These are phyloP conservation scores for Dendryphion nanum DNA, from an alignment of 2,329 filamentous ascomycete genomes.

Conservation along the genomic window DNA sequence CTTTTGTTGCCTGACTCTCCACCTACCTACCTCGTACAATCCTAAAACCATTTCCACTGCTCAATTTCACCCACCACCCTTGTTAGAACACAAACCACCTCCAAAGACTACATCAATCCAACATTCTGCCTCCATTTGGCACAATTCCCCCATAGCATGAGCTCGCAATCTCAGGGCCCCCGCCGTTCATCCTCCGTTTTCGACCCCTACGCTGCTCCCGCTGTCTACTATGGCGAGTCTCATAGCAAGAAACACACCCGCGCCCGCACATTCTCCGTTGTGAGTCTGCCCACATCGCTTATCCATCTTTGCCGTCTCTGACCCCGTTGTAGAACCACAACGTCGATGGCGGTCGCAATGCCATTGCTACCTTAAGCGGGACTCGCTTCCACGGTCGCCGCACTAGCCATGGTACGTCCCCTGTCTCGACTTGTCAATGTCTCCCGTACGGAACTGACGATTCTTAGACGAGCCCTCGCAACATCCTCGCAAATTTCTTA, in stretches of 20 bases:
- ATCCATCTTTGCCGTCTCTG: conserved; percentile 6
- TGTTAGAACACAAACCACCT: no score
- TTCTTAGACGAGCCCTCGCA: conserved; percentile 68
- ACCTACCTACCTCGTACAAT: no score
- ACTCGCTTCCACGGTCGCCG: conserved; percentile 32
- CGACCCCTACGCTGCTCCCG: conserved; percentile 58
- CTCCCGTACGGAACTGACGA: no score
- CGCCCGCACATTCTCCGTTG: conserved; percentile 55
- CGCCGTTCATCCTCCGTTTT: conserved; percentile 43
- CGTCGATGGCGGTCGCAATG: conserved; percentile 27
- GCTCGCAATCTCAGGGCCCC: conserved; percentile 38
- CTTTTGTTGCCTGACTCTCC: no score
- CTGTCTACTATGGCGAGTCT: conserved; percentile 60
- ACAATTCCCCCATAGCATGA: conserved; percentile 36
- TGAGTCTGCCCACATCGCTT: conserved; percentile 35
- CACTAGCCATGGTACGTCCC: conserved; percentile 38
- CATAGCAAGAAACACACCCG: conserved; percentile 47
- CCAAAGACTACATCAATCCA: no score
- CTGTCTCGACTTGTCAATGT: no score
- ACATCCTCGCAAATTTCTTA: conserved; percentile 74
- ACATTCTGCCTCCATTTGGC: no score
- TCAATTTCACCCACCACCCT: no score
- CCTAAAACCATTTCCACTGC: no score
- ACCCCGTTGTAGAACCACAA: conserved; percentile 27
- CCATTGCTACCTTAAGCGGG: conserved; percentile 21